These are phyloP conservation scores for Radiomyces spectabilis DNA, from an alignment of 192 early-diverging fungal genomes.

Conservation along the genomic window DNA sequence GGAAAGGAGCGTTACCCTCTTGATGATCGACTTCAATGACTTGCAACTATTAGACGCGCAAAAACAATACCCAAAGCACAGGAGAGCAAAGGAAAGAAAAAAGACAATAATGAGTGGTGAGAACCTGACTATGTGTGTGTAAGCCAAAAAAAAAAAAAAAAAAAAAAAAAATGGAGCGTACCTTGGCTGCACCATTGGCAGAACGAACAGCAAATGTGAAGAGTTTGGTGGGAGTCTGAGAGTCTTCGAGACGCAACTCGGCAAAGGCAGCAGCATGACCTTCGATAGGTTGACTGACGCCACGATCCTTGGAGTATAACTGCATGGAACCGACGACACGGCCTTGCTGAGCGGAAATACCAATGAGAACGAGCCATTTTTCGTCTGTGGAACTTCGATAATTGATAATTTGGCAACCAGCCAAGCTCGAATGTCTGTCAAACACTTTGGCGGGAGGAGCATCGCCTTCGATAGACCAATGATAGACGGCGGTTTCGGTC, in stretches of 20 bases:
- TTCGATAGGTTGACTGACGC: slow-evolving; percentile 90
- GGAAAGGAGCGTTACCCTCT: slow-evolving; percentile 83
- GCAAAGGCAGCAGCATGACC: slow-evolving; percentile 97
- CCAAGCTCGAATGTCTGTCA: slow-evolving; percentile 80
- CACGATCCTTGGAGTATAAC: slow-evolving; percentile 88
- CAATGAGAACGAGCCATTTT: slow-evolving; percentile 93
- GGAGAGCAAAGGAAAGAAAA: background rate
- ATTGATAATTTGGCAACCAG: slow-evolving; percentile 91
- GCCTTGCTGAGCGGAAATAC: slow-evolving; percentile 84
- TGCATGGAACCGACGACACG: slow-evolving; percentile 97
- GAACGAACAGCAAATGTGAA: slow-evolving; percentile 90
- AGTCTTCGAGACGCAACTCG: slow-evolving; percentile 75
- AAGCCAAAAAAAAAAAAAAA: too few relatives aligned
- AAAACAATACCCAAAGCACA: background rate
- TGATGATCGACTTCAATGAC: slow-evolving; percentile 95
- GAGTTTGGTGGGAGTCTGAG: slow-evolving; percentile 69
- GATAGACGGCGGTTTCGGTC: slow-evolving; percentile 83
- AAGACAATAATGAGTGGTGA: too few relatives aligned
- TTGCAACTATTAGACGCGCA: slow-evolving; percentile 63
- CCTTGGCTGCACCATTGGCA: slow-evolving; percentile 68
- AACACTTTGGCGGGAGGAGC: slow-evolving; percentile 83
- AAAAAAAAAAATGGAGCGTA: too few relatives aligned
- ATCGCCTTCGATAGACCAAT: slow-evolving; percentile 96
- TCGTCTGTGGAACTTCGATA: slow-evolving; percentile 85
- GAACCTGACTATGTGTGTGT: too few relatives aligned